Evolutionary conservation across 257 asterid genomes (phyloP).

Genomic region (Osmanthus fragrans): DNA sequence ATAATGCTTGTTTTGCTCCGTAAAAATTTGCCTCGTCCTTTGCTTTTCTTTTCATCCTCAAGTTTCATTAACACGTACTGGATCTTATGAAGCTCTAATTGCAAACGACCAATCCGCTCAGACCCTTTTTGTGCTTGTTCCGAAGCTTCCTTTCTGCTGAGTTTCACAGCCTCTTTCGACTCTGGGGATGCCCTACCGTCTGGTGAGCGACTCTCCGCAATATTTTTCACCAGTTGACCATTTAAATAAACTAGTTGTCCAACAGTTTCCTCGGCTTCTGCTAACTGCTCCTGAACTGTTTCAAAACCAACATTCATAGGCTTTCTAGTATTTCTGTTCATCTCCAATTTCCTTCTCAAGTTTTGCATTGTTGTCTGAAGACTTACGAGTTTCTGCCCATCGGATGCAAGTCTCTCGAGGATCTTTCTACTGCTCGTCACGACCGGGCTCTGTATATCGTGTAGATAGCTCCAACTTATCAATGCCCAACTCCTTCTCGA

Average conservation of each 20-base stretch:
- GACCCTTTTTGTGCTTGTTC: slow-evolving; percentile 83
- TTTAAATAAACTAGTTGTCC: slow-evolving; percentile 64
- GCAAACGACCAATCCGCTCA: slow-evolving; percentile 59
- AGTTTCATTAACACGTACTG: slow-evolving; percentile 56
- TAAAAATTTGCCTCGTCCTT: slow-evolving; percentile 54
- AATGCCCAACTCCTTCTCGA: slow-evolving; percentile 66
- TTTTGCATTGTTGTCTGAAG: slow-evolving; percentile 52
- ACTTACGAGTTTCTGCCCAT: slow-evolving; percentile 56
- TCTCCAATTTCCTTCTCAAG: slow-evolving; percentile 57
- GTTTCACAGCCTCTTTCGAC: slow-evolving; percentile 44
- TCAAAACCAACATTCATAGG: slow-evolving; percentile 48
- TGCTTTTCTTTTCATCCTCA: slow-evolving; percentile 69
- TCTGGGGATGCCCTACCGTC: slow-evolving; percentile 46
- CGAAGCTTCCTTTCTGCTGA: slow-evolving; percentile 46
- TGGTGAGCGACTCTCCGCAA: slow-evolving; percentile 52
- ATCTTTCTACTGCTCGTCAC: slow-evolving; percentile 49
- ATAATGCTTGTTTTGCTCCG: slow-evolving; percentile 46
- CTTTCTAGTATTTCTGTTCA: slow-evolving; percentile 46
- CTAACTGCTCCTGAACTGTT: slow-evolving; percentile 60
- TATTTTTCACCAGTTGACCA: slow-evolving; percentile 56
- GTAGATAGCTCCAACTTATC: slow-evolving; percentile 61
- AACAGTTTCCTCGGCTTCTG: slow-evolving; percentile 71
- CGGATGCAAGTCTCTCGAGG: slow-evolving; percentile 62
- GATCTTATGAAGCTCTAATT: slow-evolving; percentile 71
- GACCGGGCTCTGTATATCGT: slow-evolving; percentile 34